phyloP scores from a whole-genome alignment of 345 rosid species.

The Toxicodendron radicans region DNA sequence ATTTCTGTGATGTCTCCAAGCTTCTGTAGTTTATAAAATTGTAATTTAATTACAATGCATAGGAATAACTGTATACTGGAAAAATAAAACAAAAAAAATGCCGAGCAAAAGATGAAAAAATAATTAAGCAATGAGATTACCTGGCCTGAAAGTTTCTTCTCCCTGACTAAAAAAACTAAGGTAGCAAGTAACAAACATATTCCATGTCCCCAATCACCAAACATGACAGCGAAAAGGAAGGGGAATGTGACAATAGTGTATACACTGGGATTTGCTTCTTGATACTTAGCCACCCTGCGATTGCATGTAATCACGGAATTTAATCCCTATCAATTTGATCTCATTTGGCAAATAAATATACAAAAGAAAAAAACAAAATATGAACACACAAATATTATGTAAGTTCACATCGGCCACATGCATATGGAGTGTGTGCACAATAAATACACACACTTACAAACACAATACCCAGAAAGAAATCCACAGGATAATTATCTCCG shows the following conservation, averaged over 20 bases:
- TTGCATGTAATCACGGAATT: constrained; percentile 1
- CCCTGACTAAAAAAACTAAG: constrained; percentile 58
- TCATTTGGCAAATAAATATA: neutral
- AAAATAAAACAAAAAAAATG: neutral
- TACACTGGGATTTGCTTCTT: constrained; percentile 96
- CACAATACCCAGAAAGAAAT: neutral
- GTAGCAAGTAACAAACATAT: constrained; percentile 87
- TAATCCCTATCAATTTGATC: neutral
- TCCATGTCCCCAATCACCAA: constrained; percentile 99
- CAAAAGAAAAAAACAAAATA: neutral
- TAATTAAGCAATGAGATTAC: constrained; percentile 34
- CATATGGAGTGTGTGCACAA: neutral
- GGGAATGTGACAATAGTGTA: constrained; percentile 91
- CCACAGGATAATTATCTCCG: neutral
- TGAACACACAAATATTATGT: neutral
- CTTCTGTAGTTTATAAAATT: constrained; percentile 53
- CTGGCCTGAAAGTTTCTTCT: constrained; percentile 94
- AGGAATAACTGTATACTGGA: neutral
- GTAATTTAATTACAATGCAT: constrained; percentile 7
- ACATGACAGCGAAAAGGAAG: constrained; percentile 97
- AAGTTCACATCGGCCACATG: neutral
- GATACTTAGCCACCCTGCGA: constrained; percentile 91
- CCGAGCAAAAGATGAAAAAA: neutral
- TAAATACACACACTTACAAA: no score
- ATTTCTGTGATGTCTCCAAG: constrained; percentile 95